phyloP scores from a whole-genome alignment of 2,329 filamentous ascomycete species.

The Lizonia empirigonia region DNA sequence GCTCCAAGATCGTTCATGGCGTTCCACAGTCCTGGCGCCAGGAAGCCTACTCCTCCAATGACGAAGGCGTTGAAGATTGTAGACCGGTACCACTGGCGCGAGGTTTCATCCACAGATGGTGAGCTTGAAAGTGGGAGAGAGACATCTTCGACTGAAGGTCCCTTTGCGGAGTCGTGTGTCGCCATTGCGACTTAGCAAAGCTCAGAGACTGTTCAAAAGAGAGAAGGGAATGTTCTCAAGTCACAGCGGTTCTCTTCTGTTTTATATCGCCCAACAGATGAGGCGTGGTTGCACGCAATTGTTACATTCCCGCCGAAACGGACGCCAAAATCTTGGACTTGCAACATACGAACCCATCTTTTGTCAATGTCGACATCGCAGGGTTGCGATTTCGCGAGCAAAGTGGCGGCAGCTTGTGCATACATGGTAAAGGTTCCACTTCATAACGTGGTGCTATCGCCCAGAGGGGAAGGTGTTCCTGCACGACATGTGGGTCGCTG shows the following conservation, averaged over 20 bases:
- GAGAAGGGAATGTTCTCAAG: background rate
- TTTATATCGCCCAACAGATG: background rate
- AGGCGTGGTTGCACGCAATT: conserved; percentile 2
- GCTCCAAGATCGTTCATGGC: conserved; percentile 62
- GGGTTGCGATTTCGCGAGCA: conserved; percentile 18
- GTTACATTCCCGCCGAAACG: conserved; percentile 16
- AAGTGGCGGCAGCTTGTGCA: conserved; percentile 10
- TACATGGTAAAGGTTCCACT: conserved; percentile 9
- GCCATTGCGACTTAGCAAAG: conserved; percentile 9
- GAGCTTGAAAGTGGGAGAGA: conserved; percentile 14
- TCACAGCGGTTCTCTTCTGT: background rate
- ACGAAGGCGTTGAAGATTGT: conserved; percentile 61
- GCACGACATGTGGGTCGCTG: conserved; percentile 7
- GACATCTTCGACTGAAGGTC: conserved; percentile 18
- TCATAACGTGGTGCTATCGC: background rate
- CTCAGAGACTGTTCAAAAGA: background rate
- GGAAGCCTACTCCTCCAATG: conserved; percentile 60
- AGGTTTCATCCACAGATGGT: conserved; percentile 9
- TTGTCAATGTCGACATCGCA: conserved; percentile 22
- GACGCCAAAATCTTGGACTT: background rate
- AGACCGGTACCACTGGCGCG: conserved; percentile 54
- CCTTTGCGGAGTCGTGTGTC: conserved; percentile 12
- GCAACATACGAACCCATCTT: conserved; percentile 9
- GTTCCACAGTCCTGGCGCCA: conserved; percentile 60
- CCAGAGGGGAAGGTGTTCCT: conserved; percentile 12